These are phyloP conservation scores for Atalantia buxifolia DNA, from an alignment of 345 rosid genomes.

Conservation along the genomic window DNA sequence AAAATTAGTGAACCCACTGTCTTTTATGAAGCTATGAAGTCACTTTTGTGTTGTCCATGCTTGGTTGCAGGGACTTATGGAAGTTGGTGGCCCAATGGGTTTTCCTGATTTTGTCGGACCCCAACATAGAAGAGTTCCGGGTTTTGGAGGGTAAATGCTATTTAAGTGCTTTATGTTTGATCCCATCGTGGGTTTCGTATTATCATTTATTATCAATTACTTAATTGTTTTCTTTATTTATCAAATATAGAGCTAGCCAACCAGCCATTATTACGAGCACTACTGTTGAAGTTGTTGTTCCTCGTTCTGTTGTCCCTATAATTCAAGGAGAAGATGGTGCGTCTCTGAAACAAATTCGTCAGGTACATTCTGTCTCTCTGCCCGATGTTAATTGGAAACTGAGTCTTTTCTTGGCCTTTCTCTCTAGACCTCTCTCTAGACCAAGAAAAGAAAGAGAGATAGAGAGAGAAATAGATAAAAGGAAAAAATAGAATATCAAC, in stretches of 20 bases:
- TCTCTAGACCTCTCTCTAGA: neutral
- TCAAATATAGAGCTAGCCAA: constrained; percentile 36
- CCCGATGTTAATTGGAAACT: too few relatives aligned
- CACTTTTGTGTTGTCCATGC: neutral
- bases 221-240: neutral
- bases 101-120: constrained; percentile 49
- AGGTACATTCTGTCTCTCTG: constrained; percentile 35
- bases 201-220: neutral
- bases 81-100: constrained; percentile 42
- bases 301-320: constrained; percentile 57
- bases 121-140: constrained; percentile 45
- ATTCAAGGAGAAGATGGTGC: constrained; percentile 75
- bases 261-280: constrained; percentile 65
- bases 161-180: neutral
- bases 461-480: neutral
- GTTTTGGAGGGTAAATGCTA: constrained; percentile 51
- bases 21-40: constrained; percentile 12
- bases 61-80: constrained; percentile 43
- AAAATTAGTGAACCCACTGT: neutral
- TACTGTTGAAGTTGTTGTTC: constrained; percentile 74
- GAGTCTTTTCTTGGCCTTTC: neutral
- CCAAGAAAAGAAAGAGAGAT: neutral
- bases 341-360: constrained; percentile 63
- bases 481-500: neutral
- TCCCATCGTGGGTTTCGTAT: neutral